A percentile compares a stretch with the other conserved stretches of the same genome.
Conservation (phyloP, 441 rosid species). For the Rhodomyrtus psidioides region DNA sequence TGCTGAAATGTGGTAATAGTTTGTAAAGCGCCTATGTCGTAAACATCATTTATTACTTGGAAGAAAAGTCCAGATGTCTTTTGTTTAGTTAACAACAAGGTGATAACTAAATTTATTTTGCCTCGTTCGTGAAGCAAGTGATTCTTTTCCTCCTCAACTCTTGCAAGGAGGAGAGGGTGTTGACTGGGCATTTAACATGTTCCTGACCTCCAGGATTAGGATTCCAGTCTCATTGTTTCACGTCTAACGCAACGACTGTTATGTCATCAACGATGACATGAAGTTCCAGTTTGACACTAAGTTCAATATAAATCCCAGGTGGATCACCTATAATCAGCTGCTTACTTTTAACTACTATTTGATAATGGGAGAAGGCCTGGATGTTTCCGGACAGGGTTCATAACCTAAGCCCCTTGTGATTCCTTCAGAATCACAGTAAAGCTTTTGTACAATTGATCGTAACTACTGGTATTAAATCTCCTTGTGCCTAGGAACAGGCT, state of each 20-base stretch:
- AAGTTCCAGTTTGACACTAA: neutral
- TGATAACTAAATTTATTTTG: neutral
- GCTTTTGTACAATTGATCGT: neutral
- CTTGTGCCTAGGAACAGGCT: neutral
- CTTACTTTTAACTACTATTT: neutral
- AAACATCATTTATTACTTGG: neutral
- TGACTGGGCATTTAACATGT: neutral
- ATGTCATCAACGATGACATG: neutral
- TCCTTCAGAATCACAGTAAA: neutral
- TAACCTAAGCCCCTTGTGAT: neutral
- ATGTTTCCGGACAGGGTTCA: neutral
- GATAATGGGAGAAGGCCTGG: neutral
- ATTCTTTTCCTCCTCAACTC: neutral
- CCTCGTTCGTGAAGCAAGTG: neutral
- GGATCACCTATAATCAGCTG: neutral
- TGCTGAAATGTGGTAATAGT: neutral
- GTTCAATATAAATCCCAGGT: neutral
- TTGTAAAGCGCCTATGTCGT: neutral
- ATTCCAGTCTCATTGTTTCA: neutral
- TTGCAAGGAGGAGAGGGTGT: neutral
- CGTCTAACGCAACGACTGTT: neutral
- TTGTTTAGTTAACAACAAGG: neutral
- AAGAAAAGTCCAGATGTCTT: neutral
- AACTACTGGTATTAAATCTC: neutral
- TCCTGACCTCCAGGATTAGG: neutral